Conservation (phyloP, 257 asterid genomes). For the Forsythia viridissima region DNA sequence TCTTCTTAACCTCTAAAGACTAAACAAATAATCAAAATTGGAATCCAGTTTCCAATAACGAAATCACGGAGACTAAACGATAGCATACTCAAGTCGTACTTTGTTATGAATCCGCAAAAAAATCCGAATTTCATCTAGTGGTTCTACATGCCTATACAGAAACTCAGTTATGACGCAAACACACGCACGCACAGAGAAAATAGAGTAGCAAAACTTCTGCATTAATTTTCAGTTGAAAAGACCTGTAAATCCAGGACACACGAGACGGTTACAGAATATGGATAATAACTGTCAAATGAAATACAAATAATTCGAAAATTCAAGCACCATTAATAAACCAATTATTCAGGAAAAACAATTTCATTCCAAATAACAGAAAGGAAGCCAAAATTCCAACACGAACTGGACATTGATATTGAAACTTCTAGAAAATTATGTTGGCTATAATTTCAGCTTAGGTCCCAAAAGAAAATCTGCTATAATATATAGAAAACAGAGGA, state of each 20-base stretch:
- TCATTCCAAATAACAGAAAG: no score
- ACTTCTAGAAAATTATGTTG: no score
- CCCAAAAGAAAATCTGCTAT: no score
- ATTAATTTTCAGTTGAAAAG: background rate
- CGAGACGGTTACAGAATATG: background rate
- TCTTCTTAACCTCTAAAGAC: background rate
- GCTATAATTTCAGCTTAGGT: no score
- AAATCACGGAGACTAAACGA: background rate
- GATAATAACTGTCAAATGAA: conserved; percentile 28
- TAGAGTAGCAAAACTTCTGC: background rate
- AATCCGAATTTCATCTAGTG: no score
- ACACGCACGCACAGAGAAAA: background rate
- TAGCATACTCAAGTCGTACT: background rate
- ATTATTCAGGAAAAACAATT: no score
- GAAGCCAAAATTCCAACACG: no score
- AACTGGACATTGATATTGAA: no score
- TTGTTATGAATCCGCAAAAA: no score
- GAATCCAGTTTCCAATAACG: background rate
- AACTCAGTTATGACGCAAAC: background rate
- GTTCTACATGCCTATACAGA: no score
- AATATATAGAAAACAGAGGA: no score
- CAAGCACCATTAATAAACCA: conserved; percentile 29
- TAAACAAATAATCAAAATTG: background rate
- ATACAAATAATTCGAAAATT: conserved; percentile 29
- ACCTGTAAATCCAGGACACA: background rate